Conservation (phyloP, 345 rosid genomes). For the rapeseed (Brassica napus) region Da-Ae NC_063436.1:27929001-27929500, state of each 20-base stretch:
- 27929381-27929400: slow-evolving; percentile 13
- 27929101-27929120: slow-evolving; percentile 31
- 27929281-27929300: slow-evolving; percentile 29
- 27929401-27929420: slow-evolving; percentile 22
- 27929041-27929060: not conserved
- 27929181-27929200: not conserved
- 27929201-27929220: slow-evolving; percentile 17
- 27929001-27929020: slow-evolving; percentile 34
- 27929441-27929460: slow-evolving; percentile 29
- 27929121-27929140: slow-evolving; percentile 25
- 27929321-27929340: slow-evolving; percentile 17
- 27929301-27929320: slow-evolving; percentile 31
- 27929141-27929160: slow-evolving; percentile 30
- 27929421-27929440: slow-evolving; percentile 19
- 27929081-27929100: slow-evolving; percentile 36
- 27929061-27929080: slow-evolving; percentile 23
- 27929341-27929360: slow-evolving; percentile 25
- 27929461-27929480: slow-evolving; percentile 23
- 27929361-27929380: not conserved
- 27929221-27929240: slow-evolving; percentile 24
- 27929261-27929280: slow-evolving; percentile 29
- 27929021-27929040: slow-evolving; percentile 19
- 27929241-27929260: slow-evolving; percentile 3
- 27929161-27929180: slow-evolving; percentile 23
- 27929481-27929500: not conserved